A percentile compares a stretch with the other conserved stretches of the same genome.
Evolutionary conservation across 2,329 filamentous ascomycete species (phyloP).

Genomic region (Amylocarpus encephaloides): DNA sequence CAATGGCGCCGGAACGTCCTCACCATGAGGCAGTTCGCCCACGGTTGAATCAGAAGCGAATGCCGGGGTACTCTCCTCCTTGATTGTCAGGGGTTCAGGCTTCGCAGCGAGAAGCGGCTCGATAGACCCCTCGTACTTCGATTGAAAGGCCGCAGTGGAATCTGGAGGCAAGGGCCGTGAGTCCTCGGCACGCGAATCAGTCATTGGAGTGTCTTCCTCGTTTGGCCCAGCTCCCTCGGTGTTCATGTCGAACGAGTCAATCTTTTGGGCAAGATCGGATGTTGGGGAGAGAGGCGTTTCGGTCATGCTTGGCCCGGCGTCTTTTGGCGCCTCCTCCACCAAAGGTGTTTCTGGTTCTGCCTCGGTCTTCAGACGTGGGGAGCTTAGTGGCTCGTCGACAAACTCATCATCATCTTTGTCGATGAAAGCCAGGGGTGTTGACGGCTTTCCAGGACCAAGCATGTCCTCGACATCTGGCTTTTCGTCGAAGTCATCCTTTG

Average conservation of each 20-base stretch:
- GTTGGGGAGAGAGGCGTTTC: conserved; percentile 53
- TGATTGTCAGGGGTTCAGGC: conserved; percentile 16
- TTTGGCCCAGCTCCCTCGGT: conserved; percentile 10
- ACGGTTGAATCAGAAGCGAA: conserved; percentile 9
- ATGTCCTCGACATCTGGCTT: conserved; percentile 47
- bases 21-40: conserved; percentile 48
- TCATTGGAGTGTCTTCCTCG: conserved; percentile 21
- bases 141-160: conserved; percentile 14
- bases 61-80: conserved; percentile 12
- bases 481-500: conserved; percentile 62
- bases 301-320: conserved; percentile 44
- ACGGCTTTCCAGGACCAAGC: conserved; percentile 29
- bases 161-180: conserved; percentile 11
- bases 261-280: conserved; percentile 33
- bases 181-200: conserved; percentile 16
- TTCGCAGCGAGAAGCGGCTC: conserved; percentile 7
- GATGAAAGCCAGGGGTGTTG: conserved; percentile 37
- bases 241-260: conserved; percentile 24
- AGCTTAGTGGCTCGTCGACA: conserved; percentile 70
- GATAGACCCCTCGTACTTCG: conserved; percentile 25
- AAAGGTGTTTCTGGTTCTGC: conserved; percentile 45
- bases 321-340: conserved; percentile 39
- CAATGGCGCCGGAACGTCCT: conserved; percentile 63
- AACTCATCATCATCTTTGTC: conserved; percentile 66
- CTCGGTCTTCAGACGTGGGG: conserved; percentile 56